Percentiles rank a stretch among this genome's conserved stretches.
phyloP scores from a whole-genome alignment of 1,139 yeast genomes.

The Zygosaccharomyces sapae region DNA sequence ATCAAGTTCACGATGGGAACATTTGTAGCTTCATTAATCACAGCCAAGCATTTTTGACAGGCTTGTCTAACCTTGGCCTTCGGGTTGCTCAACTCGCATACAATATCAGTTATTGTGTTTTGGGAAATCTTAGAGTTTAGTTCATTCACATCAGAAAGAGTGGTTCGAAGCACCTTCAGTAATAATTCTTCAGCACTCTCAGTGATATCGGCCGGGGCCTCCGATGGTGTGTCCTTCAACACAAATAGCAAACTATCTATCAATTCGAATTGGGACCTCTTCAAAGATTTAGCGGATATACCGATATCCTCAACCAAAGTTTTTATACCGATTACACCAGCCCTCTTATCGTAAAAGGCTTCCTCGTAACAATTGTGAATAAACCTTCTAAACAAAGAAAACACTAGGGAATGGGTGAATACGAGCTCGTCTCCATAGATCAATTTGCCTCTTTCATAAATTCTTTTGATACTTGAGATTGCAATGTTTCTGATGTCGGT shows the following conservation, averaged over 20 bases:
- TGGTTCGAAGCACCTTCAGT: slow-evolving; percentile 46
- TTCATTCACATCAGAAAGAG: slow-evolving; percentile 39
- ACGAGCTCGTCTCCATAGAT: slow-evolving; percentile 71
- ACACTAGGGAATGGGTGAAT: slow-evolving; percentile 66
- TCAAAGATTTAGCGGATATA: slow-evolving; percentile 69
- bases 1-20: slow-evolving; percentile 71
- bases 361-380: slow-evolving; percentile 92
- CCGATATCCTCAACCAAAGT: slow-evolving; percentile 57
- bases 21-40: slow-evolving; percentile 64
- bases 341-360: slow-evolving; percentile 76
- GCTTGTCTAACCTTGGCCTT: slow-evolving; percentile 77
- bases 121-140: slow-evolving; percentile 67
- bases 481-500: slow-evolving; percentile 69
- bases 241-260: slow-evolving; percentile 86
- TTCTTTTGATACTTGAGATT: slow-evolving; percentile 55
- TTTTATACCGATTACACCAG: slow-evolving; percentile 81
- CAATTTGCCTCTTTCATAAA: slow-evolving; percentile 58
- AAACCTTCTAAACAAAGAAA: slow-evolving; percentile 73
- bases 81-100: slow-evolving; percentile 88
- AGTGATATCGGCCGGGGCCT: slow-evolving; percentile 78
- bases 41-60: slow-evolving; percentile 66
- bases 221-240: slow-evolving; percentile 82
- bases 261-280: slow-evolving; percentile 74
- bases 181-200: slow-evolving; percentile 67
- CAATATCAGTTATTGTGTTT: slow-evolving; percentile 78